Base-by-base conservation (phyloP, 352 stramenopile genomes). In the Pythium guiyangense region DNA sequence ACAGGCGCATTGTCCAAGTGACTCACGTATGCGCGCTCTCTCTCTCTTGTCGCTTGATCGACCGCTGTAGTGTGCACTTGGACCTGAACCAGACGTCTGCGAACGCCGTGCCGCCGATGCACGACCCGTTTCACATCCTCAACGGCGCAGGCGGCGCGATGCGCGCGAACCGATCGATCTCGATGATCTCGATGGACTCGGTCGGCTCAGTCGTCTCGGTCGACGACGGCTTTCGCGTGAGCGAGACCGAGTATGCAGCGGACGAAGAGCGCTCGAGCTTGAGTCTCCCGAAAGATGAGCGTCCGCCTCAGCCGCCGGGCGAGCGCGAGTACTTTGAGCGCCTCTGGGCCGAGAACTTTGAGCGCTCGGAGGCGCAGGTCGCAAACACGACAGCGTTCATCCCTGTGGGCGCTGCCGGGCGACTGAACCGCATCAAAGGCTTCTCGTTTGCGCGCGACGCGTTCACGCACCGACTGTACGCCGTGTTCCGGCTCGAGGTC, bases 271-370 rank as follows among this genome's bases (percentile, higher is more conserved):
- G 56, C 55, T 54, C 34, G 22, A 52, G 64, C 44, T 49, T 62
- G 39, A 71, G 57, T 39, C 57, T 91, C 25, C 83, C 83, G 4
- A 93, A 93, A 56, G 63, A 91, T 52, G 77, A 87, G 61, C 80
- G 83, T 29, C 83, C 83, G 15, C 62, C 80, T 5, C 83, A 93
- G 31, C 83, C 83, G 12, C 70, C 79, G 8, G 70, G 84, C 60
- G 80, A 93, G 61, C 77, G 83, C 47, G 80, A 90, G 60, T 93
- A 91, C 65, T 93, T 89, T 66, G 83, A 93, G 60, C 63, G 66
- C 29, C 72, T 91, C 52, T 93, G 83, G 83, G 75, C 81, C 17
- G 76, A 84, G 55, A 93, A 93, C 64, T 93, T 93, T 65, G 81
- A 93, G 49, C 81, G 84, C 17, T 91, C 80, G 9, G 79, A 89